phyloP scores from a whole-genome alignment of 305 asterid species.

The Plantago lanceolata region DNA sequence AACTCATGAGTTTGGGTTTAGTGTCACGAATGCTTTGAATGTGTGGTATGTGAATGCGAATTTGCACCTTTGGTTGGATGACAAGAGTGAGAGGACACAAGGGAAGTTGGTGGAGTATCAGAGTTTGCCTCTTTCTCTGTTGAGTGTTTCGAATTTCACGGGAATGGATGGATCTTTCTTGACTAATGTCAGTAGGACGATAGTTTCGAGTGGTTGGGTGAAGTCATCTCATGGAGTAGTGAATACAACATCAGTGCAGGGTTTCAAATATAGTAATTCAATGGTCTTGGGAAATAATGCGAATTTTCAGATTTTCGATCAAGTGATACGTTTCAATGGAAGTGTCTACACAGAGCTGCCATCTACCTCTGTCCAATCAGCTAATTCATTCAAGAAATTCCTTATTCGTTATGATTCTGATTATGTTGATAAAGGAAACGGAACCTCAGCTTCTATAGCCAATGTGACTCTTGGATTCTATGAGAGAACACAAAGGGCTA shows the following conservation, averaged over 20 bases:
- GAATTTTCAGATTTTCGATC: constrained; percentile 57
- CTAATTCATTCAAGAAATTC: constrained; percentile 35
- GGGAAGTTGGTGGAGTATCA: constrained; percentile 46
- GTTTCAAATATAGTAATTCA: constrained; percentile 39
- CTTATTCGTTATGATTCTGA: constrained; percentile 38
- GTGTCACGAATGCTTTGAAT: constrained; percentile 67
- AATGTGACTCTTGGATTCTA: constrained; percentile 51
- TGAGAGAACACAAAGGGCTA: constrained; percentile 37
- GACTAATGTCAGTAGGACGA: constrained; percentile 46
- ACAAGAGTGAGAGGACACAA: constrained; percentile 35
- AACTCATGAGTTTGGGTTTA: constrained; percentile 46
- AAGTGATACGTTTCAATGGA: constrained; percentile 42
- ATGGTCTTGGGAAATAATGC: constrained; percentile 61
- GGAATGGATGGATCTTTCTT: constrained; percentile 59
- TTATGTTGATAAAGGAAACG: constrained; percentile 40
- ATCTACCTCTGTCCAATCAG: constrained; percentile 23
- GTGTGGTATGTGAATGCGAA: constrained; percentile 91
- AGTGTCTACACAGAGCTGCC: constrained; percentile 33
- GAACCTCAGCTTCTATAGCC: constrained; percentile 39
- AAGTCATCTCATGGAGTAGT: constrained; percentile 65
- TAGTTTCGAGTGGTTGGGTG: constrained; percentile 51
- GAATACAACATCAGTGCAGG: constrained; percentile 41
- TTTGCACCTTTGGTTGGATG: constrained; percentile 87
- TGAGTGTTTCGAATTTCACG: constrained; percentile 40
- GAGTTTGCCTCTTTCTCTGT: constrained; percentile 31